Evolutionary conservation across 2,329 filamentous ascomycete species (phyloP).

Genomic region (Shiraia bambusicola): DNA sequence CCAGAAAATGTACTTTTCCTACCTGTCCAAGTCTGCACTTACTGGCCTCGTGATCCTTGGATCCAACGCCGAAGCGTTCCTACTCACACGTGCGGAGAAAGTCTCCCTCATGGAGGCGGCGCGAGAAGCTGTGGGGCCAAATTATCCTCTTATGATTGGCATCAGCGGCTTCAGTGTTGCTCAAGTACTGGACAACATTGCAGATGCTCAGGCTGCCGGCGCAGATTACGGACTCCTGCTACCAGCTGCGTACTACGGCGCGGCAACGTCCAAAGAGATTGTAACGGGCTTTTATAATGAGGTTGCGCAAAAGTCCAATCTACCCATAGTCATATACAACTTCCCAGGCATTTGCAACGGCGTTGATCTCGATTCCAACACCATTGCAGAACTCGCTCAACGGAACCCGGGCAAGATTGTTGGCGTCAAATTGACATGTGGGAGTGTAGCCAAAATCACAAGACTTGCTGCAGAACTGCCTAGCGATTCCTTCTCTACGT

Average conservation of each 20-base stretch:
- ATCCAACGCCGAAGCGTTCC: conserved; percentile 51
- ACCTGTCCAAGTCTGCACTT: conserved; percentile 47
- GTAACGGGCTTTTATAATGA: conserved; percentile 48
- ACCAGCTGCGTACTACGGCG: conserved; percentile 50
- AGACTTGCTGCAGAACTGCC: conserved; percentile 57
- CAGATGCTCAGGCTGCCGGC: conserved; percentile 45
- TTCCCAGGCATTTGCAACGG: conserved; percentile 69
- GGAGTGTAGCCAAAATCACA: conserved; percentile 71
- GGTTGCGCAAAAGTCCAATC: conserved; percentile 59
- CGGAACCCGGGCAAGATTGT: conserved; percentile 62
- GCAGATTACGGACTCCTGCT: conserved; percentile 49
- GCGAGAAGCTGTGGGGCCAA: conserved; percentile 45
- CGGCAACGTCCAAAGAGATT: conserved; percentile 46
- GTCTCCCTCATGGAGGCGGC: conserved; percentile 43
- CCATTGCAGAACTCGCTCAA: conserved; percentile 58
- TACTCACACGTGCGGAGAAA: conserved; percentile 49
- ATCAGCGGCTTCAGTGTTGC: conserved; percentile 48
- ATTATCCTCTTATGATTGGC: conserved; percentile 49
- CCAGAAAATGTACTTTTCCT: conserved; percentile 48
- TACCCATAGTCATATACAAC: conserved; percentile 72
- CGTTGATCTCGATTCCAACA: conserved; percentile 67
- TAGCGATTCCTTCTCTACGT: conserved; percentile 63
- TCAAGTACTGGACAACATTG: conserved; percentile 48
- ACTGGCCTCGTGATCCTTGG: conserved; percentile 51
- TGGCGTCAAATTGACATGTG: conserved; percentile 71